phyloP scores from a whole-genome alignment of 768 basidiomycete species.

The Lentinula detonsa region DNA sequence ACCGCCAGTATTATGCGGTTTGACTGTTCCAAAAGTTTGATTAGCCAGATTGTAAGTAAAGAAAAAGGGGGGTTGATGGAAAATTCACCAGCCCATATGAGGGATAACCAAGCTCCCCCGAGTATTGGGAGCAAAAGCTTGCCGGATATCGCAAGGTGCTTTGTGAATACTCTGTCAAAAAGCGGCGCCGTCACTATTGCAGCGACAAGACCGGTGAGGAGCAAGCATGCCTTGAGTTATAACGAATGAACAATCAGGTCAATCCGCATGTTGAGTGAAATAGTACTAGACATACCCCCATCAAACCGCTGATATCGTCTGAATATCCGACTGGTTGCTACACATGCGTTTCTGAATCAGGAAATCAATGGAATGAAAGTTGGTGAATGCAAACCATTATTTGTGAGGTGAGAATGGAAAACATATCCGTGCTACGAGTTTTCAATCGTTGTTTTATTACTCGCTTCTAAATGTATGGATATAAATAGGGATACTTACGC shows the following conservation, averaged over 20 bases:
- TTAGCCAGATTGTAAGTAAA: not conserved
- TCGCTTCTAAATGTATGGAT: not conserved
- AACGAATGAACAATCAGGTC: not conserved
- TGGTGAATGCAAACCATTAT: slow-evolving; percentile 43
- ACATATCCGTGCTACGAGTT: slow-evolving; percentile 46
- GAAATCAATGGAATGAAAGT: too few species aligned
- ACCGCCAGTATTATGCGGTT: slow-evolving; percentile 49
- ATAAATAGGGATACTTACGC: slow-evolving; percentile 36
- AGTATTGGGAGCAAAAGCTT: slow-evolving; percentile 60
- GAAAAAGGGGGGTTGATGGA: not conserved
- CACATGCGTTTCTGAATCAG: not conserved
- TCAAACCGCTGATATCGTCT: slow-evolving; percentile 54
- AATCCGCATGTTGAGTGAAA: too few species aligned
- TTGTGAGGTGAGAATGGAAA: slow-evolving; percentile 62
- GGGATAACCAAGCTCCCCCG: slow-evolving; percentile 57
- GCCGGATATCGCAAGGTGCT: slow-evolving; percentile 54
- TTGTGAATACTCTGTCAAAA: slow-evolving; percentile 79
- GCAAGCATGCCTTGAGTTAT: slow-evolving; percentile 34
- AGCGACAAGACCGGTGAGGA: slow-evolving; percentile 65
- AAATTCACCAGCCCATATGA: slow-evolving; percentile 73
- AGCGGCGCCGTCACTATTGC: slow-evolving; percentile 67
- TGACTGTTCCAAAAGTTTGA: slow-evolving; percentile 36
- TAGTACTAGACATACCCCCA: slow-evolving; percentile 39
- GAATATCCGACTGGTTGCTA: slow-evolving; percentile 75
- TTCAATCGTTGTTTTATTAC: too few species aligned